Percentiles rank a stretch among this genome's conserved stretches.
phyloP scores from a whole-genome alignment of 805 yeast species.

The Grigorovia humatica region DNA sequence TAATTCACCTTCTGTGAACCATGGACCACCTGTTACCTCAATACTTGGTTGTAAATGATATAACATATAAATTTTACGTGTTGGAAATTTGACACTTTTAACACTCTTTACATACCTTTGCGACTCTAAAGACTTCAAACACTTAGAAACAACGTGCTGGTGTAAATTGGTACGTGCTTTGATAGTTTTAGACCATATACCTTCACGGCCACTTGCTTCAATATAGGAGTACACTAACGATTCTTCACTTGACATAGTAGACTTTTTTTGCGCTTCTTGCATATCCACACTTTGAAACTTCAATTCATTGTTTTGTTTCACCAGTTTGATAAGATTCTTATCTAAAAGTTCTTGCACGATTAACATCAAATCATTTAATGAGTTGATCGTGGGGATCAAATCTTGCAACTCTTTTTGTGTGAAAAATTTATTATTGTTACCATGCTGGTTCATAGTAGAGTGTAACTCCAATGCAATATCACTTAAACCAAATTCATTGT shows the following conservation, averaged over 20 bases:
- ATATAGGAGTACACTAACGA: slow-evolving; percentile 84
- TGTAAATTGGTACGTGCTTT: slow-evolving; percentile 82
- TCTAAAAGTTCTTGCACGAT: slow-evolving; percentile 44
- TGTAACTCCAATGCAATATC: slow-evolving; percentile 51
- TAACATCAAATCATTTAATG: slow-evolving; percentile 35
- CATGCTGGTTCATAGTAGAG: slow-evolving; percentile 34
- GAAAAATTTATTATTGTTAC: slow-evolving; percentile 36
- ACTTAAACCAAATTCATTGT: slow-evolving; percentile 1
- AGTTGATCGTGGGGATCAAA: slow-evolving; percentile 32
- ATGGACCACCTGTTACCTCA: slow-evolving; percentile 97
- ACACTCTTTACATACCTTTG: slow-evolving; percentile 81
- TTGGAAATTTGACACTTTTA: slow-evolving; percentile 85
- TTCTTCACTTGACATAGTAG: slow-evolving; percentile 77
- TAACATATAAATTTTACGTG: slow-evolving; percentile 92
- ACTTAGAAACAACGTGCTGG: slow-evolving; percentile 79
- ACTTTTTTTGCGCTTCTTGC: slow-evolving; percentile 66
- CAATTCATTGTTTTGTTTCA: slow-evolving; percentile 55
- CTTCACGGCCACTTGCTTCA: slow-evolving; percentile 88
- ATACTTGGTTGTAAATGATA: slow-evolving; percentile 87
- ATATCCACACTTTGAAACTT: slow-evolving; percentile 66
- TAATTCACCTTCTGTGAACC: slow-evolving; percentile 94
- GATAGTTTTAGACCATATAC: slow-evolving; percentile 90
- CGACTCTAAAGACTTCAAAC: slow-evolving; percentile 68
- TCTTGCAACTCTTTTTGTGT: slow-evolving; percentile 59
- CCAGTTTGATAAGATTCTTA: slow-evolving; percentile 55